Evolutionary conservation across 768 basidiomycete species (phyloP).

Genomic region (Roridomyces roridus): DNA sequence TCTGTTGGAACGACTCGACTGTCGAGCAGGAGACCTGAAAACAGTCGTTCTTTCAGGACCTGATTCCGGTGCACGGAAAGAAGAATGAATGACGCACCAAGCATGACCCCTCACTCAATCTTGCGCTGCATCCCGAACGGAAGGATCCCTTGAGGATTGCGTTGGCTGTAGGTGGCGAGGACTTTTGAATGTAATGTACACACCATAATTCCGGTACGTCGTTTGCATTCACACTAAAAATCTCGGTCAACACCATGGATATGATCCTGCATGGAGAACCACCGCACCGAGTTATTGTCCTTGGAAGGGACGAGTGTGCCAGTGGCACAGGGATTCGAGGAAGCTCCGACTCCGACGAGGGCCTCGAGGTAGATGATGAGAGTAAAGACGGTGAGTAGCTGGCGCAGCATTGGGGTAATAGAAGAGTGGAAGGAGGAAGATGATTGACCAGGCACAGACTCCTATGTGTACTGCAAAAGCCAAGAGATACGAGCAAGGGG

Average conservation of each 20-base stretch:
- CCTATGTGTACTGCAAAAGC: too few relatives aligned
- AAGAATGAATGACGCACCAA: not conserved
- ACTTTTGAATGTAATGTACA: too few relatives aligned
- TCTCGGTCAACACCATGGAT: not conserved
- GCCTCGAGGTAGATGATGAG: not conserved
- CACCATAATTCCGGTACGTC: constrained; percentile 20
- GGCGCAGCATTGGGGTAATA: not conserved
- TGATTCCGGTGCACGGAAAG: too few relatives aligned
- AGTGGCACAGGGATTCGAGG: constrained; percentile 1
- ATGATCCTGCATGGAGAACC: too few relatives aligned
- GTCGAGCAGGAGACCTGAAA: too few relatives aligned
- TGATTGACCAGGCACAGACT: too few relatives aligned
- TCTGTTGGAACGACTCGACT: too few relatives aligned
- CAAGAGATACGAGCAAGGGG: too few relatives aligned
- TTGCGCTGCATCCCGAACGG: constrained; percentile 14
- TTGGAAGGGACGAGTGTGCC: not conserved
- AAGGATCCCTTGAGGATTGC: constrained; percentile 6
- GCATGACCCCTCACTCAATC: constrained; percentile 1
- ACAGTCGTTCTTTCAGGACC: too few relatives aligned
- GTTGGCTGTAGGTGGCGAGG: too few relatives aligned
- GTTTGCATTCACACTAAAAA: constrained; percentile 20
- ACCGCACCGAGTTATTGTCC: too few relatives aligned
- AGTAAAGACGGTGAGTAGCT: not conserved
- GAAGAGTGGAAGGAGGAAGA: too few relatives aligned
- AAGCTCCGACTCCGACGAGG: not conserved